Evolutionary conservation across 2,329 filamentous ascomycete species (phyloP), one percentile per base, ranked within the genome.

Genomic region (Geoglossum cookeanum): DNA sequence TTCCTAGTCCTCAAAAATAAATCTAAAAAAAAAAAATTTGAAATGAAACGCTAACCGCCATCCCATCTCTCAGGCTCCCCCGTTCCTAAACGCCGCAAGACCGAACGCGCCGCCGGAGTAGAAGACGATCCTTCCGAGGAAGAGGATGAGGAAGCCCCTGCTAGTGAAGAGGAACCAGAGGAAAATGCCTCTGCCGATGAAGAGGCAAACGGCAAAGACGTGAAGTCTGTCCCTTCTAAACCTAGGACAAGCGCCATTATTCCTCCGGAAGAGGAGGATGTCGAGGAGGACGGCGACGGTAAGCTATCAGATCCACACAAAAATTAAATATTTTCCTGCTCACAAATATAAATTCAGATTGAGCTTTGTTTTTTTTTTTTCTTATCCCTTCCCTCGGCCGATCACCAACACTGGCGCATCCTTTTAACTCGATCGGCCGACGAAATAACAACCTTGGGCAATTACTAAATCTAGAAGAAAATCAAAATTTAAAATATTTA

Each of bases 81-180:
- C 55, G 47, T 29, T 33, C 39, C 55, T 47, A 57, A 57, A 42
- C 42, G 47, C 42, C 55, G 55, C 55, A 57, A 57, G 55, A 57
- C 55, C 55, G 42, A 47, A n/a, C 45, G 30, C 48, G 48, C 37
- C 37, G 30, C 30, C 33, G 33, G 7, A 11, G n/a, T 13, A 4
- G 39, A 42, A 4, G 39, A 42, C 1, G 39, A 42, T 4, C 37
- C 42, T n/a, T 17, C 42, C 39, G 39, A 45, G 17, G 39, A 45
- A 30, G 39, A 52, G 9, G 55, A 49, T 11, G 39, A 52, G 9
- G 55, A 49, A 27, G 27, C 15, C 9, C 30, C 42, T 9, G 11
- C 13, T 3, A 37, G 32, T 8, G 55, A 57, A 17, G 55, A 49
- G 22, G 44, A 35, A 13, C 7, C 6, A 6, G 33, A 6, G 33